Evolutionary conservation across 2,329 filamentous ascomycete genomes (phyloP).

Genomic region (Fusarium sp.): DNA sequence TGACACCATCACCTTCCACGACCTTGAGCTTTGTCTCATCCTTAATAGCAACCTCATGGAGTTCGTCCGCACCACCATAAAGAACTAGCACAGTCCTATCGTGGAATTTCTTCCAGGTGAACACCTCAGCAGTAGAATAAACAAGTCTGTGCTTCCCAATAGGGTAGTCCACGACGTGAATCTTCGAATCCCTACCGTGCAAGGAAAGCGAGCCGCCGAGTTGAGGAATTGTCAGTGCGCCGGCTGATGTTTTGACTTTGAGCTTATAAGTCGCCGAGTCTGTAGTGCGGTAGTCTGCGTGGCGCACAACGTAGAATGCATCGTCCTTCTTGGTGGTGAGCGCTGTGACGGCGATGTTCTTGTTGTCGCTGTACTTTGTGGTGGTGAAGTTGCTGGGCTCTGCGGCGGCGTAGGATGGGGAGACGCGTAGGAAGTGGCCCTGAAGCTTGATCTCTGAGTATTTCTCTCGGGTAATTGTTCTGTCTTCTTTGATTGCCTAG

Average conservation of each 20-base stretch:
- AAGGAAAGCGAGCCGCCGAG: constrained; percentile 68
- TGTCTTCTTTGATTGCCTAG: constrained; percentile 72
- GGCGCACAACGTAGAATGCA: constrained; percentile 75
- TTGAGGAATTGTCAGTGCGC: constrained; percentile 67
- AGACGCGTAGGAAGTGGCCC: constrained; percentile 79
- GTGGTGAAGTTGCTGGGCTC: constrained; percentile 63
- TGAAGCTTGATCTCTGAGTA: constrained; percentile 84
- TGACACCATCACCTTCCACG: constrained; percentile 49
- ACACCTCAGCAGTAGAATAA: constrained; percentile 78
- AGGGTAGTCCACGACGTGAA: constrained; percentile 75
- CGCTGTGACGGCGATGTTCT: constrained; percentile 70
- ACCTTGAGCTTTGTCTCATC: constrained; percentile 30
- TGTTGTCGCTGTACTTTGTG: constrained; percentile 65
- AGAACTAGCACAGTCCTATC: constrained; percentile 71
- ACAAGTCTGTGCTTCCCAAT: constrained; percentile 70
- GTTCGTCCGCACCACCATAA: constrained; percentile 72
- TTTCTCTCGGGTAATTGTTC: constrained; percentile 77
- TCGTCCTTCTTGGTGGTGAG: constrained; percentile 64
- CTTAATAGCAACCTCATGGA: constrained; percentile 70
- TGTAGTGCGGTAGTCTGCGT: constrained; percentile 72
- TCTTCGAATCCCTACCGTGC: constrained; percentile 74
- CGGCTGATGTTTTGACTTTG: constrained; percentile 68
- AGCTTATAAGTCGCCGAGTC: constrained; percentile 72
- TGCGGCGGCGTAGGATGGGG: constrained; percentile 75
- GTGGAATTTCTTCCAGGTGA: constrained; percentile 75